Conservation (phyloP, 805 yeast species). For the Candida odintsovae region DNA sequence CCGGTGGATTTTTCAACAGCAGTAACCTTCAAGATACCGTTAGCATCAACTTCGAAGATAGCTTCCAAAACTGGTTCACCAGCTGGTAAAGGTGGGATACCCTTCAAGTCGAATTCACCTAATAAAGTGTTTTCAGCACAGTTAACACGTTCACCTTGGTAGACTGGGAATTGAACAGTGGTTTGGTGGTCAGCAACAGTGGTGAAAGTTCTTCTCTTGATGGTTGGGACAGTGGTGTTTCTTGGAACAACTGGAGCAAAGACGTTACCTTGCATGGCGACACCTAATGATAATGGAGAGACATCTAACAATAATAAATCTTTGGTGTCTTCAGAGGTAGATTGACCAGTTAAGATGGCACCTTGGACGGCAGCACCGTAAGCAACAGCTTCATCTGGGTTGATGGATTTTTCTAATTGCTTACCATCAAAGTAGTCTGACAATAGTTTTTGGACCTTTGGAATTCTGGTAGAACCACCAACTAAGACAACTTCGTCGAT, state of each 20-base stretch:
- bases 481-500: slow-evolving; percentile 94
- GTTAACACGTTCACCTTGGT: slow-evolving; percentile 99
- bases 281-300: slow-evolving; percentile 97
- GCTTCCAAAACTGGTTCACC: slow-evolving; percentile 99
- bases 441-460: slow-evolving; percentile 92
- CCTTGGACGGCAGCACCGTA: slow-evolving; percentile 89
- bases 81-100: slow-evolving; percentile 90
- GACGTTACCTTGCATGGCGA: slow-evolving; percentile 99
- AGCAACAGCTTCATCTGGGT: slow-evolving; percentile 94
- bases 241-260: slow-evolving; percentile 99
- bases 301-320: slow-evolving; percentile 78
- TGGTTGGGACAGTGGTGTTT: slow-evolving; percentile 98
- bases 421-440: slow-evolving; percentile 96
- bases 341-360: slow-evolving; percentile 79
- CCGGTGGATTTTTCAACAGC: slow-evolving; percentile 99
- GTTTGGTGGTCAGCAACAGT: slow-evolving; percentile 84
- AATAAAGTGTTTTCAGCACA: slow-evolving; percentile 94
- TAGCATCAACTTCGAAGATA: slow-evolving; percentile 98
- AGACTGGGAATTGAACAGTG: slow-evolving; percentile 73
- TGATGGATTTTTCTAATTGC: slow-evolving; percentile 92
- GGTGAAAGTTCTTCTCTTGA: slow-evolving; percentile 93
- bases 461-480: slow-evolving; percentile 99
- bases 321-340: slow-evolving; percentile 85
- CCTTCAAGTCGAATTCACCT: slow-evolving; percentile 98
- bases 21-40: slow-evolving; percentile 98